These are phyloP conservation scores for Fusarium sp. DNA, from an alignment of 2,329 filamentous ascomycete genomes.

Conservation along the genomic window DNA sequence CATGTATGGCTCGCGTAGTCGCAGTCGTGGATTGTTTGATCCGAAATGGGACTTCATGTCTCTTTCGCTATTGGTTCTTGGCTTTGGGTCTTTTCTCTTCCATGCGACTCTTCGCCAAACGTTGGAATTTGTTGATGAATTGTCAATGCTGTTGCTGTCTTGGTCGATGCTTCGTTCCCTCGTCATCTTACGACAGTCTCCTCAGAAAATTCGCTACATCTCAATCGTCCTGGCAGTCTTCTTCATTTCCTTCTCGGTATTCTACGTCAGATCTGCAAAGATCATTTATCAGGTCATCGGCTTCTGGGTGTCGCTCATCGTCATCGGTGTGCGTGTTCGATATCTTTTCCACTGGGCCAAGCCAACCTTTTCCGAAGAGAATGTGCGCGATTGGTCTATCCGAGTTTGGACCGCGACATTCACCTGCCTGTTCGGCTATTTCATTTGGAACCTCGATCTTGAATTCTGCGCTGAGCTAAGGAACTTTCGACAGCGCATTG, in stretches of 20 bases:
- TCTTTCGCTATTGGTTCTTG: constrained; percentile 55
- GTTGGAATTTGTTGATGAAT: constrained; percentile 64
- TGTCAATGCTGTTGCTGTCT: constrained; percentile 68
- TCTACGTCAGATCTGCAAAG: constrained; percentile 57
- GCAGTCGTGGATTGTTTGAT: constrained; percentile 47
- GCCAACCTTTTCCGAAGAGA: constrained; percentile 45
- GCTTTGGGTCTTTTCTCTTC: constrained; percentile 57
- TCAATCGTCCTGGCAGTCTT: constrained; percentile 55
- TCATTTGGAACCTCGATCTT: constrained; percentile 69
- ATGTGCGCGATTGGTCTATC: constrained; percentile 43
- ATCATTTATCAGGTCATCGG: constrained; percentile 58
- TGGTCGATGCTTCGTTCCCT: constrained; percentile 64
- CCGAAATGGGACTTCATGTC: constrained; percentile 56
- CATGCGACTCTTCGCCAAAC: constrained; percentile 59
- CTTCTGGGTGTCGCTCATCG: constrained; percentile 51
- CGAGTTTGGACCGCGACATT: constrained; percentile 47
- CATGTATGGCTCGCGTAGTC: constrained; percentile 50
- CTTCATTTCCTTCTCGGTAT: constrained; percentile 55
- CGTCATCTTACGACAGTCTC: constrained; percentile 58
- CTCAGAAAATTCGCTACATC: constrained; percentile 46
- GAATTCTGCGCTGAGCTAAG: constrained; percentile 63
- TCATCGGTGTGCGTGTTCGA: constrained; percentile 50
- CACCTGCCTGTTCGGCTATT: constrained; percentile 58
- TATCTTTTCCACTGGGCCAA: constrained; percentile 51
- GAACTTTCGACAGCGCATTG: constrained; percentile 56